Percentiles rank a stretch among this genome's conserved stretches.
Evolutionary conservation across 2,329 filamentous ascomycete species (phyloP).

Genomic region (Fusarium algeriense): DNA sequence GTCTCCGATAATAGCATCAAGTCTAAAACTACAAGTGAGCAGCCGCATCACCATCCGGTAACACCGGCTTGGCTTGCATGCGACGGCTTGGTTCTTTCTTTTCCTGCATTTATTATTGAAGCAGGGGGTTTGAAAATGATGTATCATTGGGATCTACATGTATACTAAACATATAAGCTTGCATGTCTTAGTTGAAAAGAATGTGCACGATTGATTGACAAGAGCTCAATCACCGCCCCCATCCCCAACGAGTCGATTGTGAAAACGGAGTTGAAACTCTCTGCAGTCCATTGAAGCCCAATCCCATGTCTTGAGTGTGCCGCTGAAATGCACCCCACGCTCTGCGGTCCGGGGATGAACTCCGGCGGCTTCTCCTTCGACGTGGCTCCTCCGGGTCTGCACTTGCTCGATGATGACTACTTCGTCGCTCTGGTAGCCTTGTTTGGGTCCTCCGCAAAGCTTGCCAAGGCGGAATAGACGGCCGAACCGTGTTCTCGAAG

Average conservation of each 20-base stretch:
- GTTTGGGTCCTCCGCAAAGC: no score
- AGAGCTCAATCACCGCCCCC: background rate
- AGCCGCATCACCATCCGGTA: background rate
- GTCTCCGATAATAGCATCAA: no score
- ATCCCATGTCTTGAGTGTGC: background rate
- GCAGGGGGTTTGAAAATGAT: background rate
- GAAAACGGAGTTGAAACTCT: background rate
- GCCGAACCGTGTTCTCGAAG: background rate
- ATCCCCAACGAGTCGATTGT: background rate
- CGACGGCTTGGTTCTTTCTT: background rate
- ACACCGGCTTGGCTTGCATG: background rate
- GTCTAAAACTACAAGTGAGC: no score
- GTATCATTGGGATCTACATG: background rate
- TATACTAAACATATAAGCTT: background rate
- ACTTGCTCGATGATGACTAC: background rate
- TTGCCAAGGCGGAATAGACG: background rate
- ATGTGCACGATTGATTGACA: background rate
- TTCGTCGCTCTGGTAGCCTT: background rate
- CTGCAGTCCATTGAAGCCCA: background rate
- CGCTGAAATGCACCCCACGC: background rate
- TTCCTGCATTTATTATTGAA: rapidly evolving
- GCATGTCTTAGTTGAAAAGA: background rate
- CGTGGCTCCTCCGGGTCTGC: background rate
- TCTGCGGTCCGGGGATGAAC: background rate
- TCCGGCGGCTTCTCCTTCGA: background rate